Conservation (phyloP, 108 stramenopile species). For the Skeletonema menzelii region DNA sequence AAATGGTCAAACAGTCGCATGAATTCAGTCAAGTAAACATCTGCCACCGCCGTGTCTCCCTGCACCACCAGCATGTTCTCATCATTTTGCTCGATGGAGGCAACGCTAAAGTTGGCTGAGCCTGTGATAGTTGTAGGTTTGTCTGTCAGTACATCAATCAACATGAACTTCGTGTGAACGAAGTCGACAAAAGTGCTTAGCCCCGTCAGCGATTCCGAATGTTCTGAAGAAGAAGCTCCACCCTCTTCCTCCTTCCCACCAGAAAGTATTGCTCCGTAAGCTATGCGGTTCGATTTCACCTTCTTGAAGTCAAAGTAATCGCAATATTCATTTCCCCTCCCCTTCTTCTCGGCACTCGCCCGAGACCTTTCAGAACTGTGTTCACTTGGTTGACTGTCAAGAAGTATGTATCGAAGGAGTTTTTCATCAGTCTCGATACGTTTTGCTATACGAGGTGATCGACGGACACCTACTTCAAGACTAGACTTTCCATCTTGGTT, state of each 20-base stretch:
- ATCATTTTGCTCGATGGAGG: slow-evolving; percentile 38
- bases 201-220: slow-evolving; percentile 21
- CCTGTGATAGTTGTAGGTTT: slow-evolving; percentile 39
- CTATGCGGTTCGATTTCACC: slow-evolving; percentile 19
- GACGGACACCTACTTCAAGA: slow-evolving; percentile 19
- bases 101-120: slow-evolving; percentile 39
- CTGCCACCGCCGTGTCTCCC: slow-evolving; percentile 32
- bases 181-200: slow-evolving; percentile 36
- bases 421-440: background rate
- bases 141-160: slow-evolving; percentile 37
- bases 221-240: background rate
- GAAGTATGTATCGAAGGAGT: slow-evolving; percentile 32
- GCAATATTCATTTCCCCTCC: slow-evolving; percentile 6
- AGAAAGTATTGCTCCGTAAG: slow-evolving; percentile 26
- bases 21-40: slow-evolving; percentile 44
- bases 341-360: slow-evolving; percentile 25
- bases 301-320: slow-evolving; percentile 40
- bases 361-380: slow-evolving; percentile 14
- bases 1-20: slow-evolving; percentile 47
- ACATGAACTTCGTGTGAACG: slow-evolving; percentile 38
- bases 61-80: slow-evolving; percentile 43
- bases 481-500: slow-evolving; percentile 6
- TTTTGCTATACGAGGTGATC: slow-evolving; percentile 34
- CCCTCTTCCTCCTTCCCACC: slow-evolving; percentile 9
- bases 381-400: slow-evolving; percentile 42